A percentile compares a stretch with the other conserved stretches of the same genome.
These are phyloP conservation scores for Mucor ambiguus DNA, from an alignment of 371 early-diverging fungal genomes.

Conservation along the genomic window DNA sequence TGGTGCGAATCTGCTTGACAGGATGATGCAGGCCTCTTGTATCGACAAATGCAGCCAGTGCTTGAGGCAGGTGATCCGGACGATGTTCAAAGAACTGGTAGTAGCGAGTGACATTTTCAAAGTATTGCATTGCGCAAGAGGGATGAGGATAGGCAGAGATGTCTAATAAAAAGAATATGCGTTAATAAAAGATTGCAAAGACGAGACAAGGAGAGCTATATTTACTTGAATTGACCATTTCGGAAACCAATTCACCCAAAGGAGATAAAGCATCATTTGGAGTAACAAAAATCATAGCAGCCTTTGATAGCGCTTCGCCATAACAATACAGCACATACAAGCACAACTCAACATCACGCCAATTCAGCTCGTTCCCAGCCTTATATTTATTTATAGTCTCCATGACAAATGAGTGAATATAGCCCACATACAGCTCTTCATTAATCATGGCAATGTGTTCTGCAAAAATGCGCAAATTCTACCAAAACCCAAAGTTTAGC, in stretches of 20 bases:
- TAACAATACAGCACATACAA: conserved; percentile 78
- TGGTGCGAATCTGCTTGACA: conserved; percentile 67
- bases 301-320: conserved; percentile 69
- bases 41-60: conserved; percentile 78
- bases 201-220: background rate
- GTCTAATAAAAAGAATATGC: conserved; percentile 34
- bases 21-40: conserved; percentile 81
- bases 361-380: conserved; percentile 55
- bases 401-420: conserved; percentile 63
- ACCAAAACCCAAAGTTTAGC: conserved; percentile 9
- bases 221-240: conserved; percentile 64
- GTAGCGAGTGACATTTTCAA: conserved; percentile 80
- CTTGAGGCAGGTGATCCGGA: conserved; percentile 71
- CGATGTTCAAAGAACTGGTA: conserved; percentile 73
- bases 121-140: conserved; percentile 73
- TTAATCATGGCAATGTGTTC: conserved; percentile 76
- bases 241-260: conserved; percentile 72
- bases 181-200: background rate
- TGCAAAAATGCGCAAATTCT: conserved; percentile 73
- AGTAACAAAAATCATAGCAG: conserved; percentile 61
- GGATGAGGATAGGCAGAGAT: conserved; percentile 83
- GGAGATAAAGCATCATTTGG: conserved; percentile 58
- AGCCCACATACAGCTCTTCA: conserved; percentile 57
- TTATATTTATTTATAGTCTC: conserved; percentile 57
- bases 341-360: conserved; percentile 86